Base-by-base conservation (phyloP, 768 basidiomycete genomes). In the Collybiopsis confluens region DNA sequence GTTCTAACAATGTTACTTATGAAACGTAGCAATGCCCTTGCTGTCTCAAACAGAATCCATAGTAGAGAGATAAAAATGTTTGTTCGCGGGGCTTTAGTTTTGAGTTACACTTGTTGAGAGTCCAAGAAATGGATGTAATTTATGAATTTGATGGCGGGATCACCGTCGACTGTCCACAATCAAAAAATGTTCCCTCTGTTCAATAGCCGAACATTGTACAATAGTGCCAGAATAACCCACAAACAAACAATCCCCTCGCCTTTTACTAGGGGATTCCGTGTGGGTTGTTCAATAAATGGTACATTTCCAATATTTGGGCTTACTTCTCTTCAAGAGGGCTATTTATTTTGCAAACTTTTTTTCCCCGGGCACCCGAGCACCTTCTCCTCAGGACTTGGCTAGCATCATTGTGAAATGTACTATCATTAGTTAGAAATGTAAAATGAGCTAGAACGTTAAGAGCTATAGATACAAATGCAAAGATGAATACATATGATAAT, bases 191-290 rank as follows among this genome's bases (percentile, higher is more conserved):
- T 15, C 13, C 20, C 2, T 33, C 24, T 1, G 4, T 4, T 21
- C 15, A 40, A 4, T 21, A 8, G 1, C 2, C 47, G 16, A 16
- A 18, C 2, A 54, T 9, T 0, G 4, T n/a, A 4, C 6, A 23
- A n/a, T 18, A 49, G 64, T 62, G 60, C 60, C 63, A 62, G 61
- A 59, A 56, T 60, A 54, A 63, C 57, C 62, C 54, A 61, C 64
- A 66, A 66, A 23, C 51, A 58, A 55, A 66, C 62, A 64, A 64
- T 65, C 64, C 62, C n/a, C 65, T 66, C 65, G 65, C 65, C 65
- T 66, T 66, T 66, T 66, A 66, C 65, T 66, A 66, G 65, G 64
- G 65, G 64, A 66, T 64, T 64, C 65, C 64, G 65, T 66, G 65
- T 49, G 56, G 61, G 56, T 65, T 45, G 62, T 58, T 57, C 48